These are phyloP conservation scores for Linum tenue DNA, from an alignment of 345 rosid genomes.

Conservation along the genomic window DNA sequence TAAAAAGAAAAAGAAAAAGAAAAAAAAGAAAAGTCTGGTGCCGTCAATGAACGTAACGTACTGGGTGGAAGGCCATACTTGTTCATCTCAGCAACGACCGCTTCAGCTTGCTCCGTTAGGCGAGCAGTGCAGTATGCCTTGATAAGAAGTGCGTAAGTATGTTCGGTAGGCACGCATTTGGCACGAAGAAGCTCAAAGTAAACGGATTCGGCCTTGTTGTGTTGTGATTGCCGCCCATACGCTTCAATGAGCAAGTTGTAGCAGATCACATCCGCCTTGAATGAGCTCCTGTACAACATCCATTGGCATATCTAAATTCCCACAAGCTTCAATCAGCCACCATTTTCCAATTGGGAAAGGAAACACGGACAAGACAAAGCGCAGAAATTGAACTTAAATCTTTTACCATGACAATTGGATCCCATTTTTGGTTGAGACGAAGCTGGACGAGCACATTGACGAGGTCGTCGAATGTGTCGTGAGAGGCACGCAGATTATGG, in stretches of 20 bases:
- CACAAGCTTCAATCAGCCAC: background rate
- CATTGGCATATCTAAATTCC: slow-evolving; percentile 63
- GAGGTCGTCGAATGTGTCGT: slow-evolving; percentile 79
- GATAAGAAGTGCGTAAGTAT: slow-evolving; percentile 79
- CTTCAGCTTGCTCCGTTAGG: slow-evolving; percentile 56
- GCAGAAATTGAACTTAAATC: slow-evolving; percentile 1
- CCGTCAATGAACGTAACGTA: slow-evolving; percentile 25
- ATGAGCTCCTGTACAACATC: slow-evolving; percentile 73
- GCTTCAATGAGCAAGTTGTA: slow-evolving; percentile 89
- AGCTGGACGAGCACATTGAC: slow-evolving; percentile 74
- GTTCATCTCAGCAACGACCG: slow-evolving; percentile 67
- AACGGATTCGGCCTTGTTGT: slow-evolving; percentile 55
- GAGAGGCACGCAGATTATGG: slow-evolving; percentile 56
- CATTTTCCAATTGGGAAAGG: too few species aligned
- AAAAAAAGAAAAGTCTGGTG: background rate
- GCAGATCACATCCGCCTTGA: slow-evolving; percentile 70
- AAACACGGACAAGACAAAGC: background rate
- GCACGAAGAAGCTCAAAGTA: slow-evolving; percentile 72
- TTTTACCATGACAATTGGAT: slow-evolving; percentile 54
- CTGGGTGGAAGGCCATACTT: slow-evolving; percentile 65
- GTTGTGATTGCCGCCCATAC: slow-evolving; percentile 56
- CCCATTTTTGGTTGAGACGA: slow-evolving; percentile 70
- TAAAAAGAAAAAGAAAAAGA: background rate
- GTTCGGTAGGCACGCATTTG: slow-evolving; percentile 75
- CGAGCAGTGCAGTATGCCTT: slow-evolving; percentile 66